These are phyloP conservation scores for Sphaceloma murrayae DNA, from an alignment of 2,329 filamentous ascomycete species.

Conservation along the genomic window DNA sequence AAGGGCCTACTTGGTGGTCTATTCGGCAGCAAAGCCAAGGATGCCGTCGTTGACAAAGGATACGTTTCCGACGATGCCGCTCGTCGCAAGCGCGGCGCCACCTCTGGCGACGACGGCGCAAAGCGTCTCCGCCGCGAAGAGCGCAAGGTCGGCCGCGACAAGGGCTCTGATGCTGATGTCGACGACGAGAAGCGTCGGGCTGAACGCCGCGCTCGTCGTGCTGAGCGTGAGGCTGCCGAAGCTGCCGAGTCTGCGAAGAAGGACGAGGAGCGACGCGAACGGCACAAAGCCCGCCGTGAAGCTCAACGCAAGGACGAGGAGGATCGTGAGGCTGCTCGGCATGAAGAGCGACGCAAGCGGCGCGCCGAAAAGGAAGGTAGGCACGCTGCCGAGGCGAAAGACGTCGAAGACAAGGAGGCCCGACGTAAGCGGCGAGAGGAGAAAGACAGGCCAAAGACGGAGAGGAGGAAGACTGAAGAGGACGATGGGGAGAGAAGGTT, in stretches of 20 bases:
- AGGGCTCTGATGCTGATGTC: constrained; percentile 25
- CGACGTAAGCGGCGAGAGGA: constrained; percentile 16
- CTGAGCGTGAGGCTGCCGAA: constrained; percentile 32
- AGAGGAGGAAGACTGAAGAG: constrained; percentile 20
- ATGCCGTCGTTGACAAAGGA: constrained; percentile 24
- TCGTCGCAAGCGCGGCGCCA: constrained; percentile 27
- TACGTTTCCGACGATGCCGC: constrained; percentile 30
- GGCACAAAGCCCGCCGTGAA: constrained; percentile 31
- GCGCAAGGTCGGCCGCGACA: constrained; percentile 25
- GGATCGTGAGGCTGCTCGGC: constrained; percentile 31
- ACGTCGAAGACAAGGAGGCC: constrained; percentile 17
- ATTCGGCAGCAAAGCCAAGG: constrained; percentile 31
- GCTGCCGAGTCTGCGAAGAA: constrained; percentile 31
- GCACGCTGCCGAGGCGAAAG: constrained; percentile 24
- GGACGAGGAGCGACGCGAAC: constrained; percentile 31
- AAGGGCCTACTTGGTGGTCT: constrained; percentile 52
- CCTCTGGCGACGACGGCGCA: constrained; percentile 27
- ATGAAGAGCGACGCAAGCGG: constrained; percentile 33
- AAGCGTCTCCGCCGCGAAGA: constrained; percentile 32
- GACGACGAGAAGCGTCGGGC: constrained; percentile 30
- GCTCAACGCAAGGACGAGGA: constrained; percentile 24
- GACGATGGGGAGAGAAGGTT: constrained; percentile 26
- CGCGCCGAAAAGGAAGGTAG: constrained; percentile 28
- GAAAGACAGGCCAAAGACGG: constrained; percentile 11
- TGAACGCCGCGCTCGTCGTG: constrained; percentile 28